Percentiles rank a stretch among this genome's conserved stretches.
Conservation (phyloP, 2,329 filamentous ascomycete genomes). For the Clonostachys byssicola region DNA sequence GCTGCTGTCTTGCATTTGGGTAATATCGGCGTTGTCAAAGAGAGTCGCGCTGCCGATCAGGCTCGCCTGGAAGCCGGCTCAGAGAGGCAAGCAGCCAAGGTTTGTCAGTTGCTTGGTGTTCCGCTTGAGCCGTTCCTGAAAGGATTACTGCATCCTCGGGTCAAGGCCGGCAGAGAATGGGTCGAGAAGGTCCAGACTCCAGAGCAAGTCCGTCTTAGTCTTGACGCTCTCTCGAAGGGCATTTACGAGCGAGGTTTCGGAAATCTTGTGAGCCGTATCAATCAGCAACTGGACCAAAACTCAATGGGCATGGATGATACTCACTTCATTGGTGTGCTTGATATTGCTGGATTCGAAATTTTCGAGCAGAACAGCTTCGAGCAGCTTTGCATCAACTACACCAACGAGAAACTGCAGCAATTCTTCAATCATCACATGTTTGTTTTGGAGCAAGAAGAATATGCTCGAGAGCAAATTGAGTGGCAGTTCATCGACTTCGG, state of each 20-base stretch:
- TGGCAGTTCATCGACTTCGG: constrained; percentile 99
- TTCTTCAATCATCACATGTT: constrained; percentile 99
- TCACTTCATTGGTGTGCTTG: constrained; percentile 93
- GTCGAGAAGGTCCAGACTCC: constrained; percentile 98
- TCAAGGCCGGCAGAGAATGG: constrained; percentile 96
- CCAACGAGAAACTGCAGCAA: constrained; percentile 97
- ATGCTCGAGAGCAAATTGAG: constrained; percentile 94
- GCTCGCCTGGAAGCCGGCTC: constrained; percentile 76
- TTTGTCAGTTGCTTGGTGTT: constrained; percentile 83
- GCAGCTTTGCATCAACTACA: constrained; percentile 99
- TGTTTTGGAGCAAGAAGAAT: constrained; percentile 96
- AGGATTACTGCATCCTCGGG: constrained; percentile 84
- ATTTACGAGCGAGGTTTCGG: constrained; percentile 97
- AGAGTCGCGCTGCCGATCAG: constrained; percentile 87
- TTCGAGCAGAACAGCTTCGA: constrained; percentile 99
- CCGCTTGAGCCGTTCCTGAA: constrained; percentile 80
- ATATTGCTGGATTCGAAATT: constrained; percentile 99
- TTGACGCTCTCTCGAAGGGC: constrained; percentile 92
- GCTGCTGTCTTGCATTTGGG: constrained; percentile 91
- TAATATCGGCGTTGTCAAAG: constrained; percentile 85
- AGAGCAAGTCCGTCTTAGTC: constrained; percentile 84
- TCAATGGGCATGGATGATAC: constrained; percentile 82
- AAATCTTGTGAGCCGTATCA: constrained; percentile 87
- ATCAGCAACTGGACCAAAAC: constrained; percentile 83
- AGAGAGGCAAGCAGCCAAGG: constrained; percentile 68